Evolutionary conservation across 176 grass and related monocot genomes (phyloP).

Genomic region (Thalia dealbata): DNA sequence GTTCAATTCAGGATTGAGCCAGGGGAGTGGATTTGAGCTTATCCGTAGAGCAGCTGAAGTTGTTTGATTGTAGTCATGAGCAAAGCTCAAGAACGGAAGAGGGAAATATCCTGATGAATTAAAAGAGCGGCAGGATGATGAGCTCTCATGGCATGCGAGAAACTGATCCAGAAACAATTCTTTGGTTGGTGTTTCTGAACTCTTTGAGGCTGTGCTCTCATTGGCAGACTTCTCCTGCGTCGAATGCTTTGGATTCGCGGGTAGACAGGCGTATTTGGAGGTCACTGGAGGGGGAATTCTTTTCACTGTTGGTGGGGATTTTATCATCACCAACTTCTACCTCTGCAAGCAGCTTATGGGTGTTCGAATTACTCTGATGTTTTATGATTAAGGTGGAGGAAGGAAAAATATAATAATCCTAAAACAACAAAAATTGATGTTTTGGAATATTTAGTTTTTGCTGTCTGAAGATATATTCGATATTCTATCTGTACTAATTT

Average conservation of each 20-base stretch:
- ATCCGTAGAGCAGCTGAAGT: slow-evolving; percentile 9
- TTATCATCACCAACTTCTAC: slow-evolving; percentile 18
- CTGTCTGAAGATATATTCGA: too few relatives aligned
- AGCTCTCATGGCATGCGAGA: slow-evolving; percentile 27
- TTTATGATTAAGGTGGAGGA: too few relatives aligned
- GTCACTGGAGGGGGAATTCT: background rate
- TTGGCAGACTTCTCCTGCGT: slow-evolving; percentile 17
- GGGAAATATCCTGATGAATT: slow-evolving; percentile 28
- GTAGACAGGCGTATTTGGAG: background rate
- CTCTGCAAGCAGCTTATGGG: slow-evolving; percentile 34
- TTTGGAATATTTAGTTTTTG: too few relatives aligned
- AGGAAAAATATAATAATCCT: too few relatives aligned
- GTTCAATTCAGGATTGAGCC: slow-evolving; percentile 43
- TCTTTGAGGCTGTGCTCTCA: slow-evolving; percentile 28
- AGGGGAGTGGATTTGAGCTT: slow-evolving; percentile 11
- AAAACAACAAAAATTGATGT: too few relatives aligned
- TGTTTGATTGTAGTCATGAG: slow-evolving; percentile 25
- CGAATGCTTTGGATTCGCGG: background rate
- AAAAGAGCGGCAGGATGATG: slow-evolving; percentile 17
- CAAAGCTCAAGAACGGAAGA: slow-evolving; percentile 43
- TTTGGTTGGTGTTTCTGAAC: slow-evolving; percentile 20
- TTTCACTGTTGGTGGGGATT: slow-evolving; percentile 22
- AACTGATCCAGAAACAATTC: slow-evolving; percentile 35
- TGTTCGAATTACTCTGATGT: too few relatives aligned
- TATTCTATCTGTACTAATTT: too few relatives aligned